Percentiles rank a stretch among this genome's conserved stretches.
These are phyloP conservation scores for Vigna hirtella DNA, from an alignment of 306 rosid genomes.

Conservation along the genomic window DNA sequence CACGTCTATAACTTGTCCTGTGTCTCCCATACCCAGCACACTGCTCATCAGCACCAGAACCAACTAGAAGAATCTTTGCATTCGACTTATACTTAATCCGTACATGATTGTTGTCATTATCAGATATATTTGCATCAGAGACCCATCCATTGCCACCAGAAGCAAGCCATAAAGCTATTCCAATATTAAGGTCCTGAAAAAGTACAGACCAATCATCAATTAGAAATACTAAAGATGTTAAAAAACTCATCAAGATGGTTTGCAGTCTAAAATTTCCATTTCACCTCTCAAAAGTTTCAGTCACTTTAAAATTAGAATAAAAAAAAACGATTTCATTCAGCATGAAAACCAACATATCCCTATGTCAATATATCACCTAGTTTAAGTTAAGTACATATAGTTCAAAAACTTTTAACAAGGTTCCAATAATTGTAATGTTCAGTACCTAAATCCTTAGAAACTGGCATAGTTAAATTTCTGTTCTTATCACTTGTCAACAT, in stretches of 20 bases:
- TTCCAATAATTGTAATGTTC: neutral
- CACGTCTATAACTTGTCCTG: slow-evolving; percentile 78
- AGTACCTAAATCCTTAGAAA: neutral
- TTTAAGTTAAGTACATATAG: neutral
- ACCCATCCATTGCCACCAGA: slow-evolving; percentile 91
- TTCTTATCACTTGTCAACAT: neutral
- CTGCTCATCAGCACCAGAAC: slow-evolving; percentile 99
- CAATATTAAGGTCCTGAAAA: slow-evolving; percentile 87
- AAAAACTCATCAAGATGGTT: slow-evolving; percentile 24
- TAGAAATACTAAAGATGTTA: slow-evolving; percentile 22
- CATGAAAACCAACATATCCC: neutral
- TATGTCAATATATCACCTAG: neutral
- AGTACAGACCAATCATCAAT: slow-evolving; percentile 34
- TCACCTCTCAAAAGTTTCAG: slow-evolving; percentile 3
- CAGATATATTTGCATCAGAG: slow-evolving; percentile 51
- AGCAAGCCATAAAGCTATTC: slow-evolving; percentile 94
- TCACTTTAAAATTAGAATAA: neutral
- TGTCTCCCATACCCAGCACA: slow-evolving; percentile 99
- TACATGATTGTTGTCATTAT: slow-evolving; percentile 50
- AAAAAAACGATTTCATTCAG: slow-evolving; percentile 2
- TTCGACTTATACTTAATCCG: slow-evolving; percentile 73
- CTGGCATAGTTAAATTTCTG: neutral
- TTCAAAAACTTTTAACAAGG: neutral
- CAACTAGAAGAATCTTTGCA: slow-evolving; percentile 95
- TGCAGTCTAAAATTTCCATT: slow-evolving; percentile 21